Conservation (phyloP, 371 early-diverging fungal genomes). For the Actinomortierella ambigua region DNA sequence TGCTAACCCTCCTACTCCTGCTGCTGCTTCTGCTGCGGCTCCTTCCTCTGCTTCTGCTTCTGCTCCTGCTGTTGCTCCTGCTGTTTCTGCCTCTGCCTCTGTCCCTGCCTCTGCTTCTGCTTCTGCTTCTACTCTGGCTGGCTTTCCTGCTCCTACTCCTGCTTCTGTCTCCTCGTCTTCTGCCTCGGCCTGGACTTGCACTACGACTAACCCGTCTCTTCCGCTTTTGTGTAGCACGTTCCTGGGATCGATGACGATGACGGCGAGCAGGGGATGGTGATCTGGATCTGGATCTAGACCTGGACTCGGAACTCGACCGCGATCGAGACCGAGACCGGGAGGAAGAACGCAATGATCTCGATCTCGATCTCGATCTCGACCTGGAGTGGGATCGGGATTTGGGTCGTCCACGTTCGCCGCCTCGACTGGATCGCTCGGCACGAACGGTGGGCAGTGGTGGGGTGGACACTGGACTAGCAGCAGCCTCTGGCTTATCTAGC, state of each 20-base stretch:
- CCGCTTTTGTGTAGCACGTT: not conserved
- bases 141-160: too few species aligned
- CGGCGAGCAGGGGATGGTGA: not conserved
- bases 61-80: too few species aligned
- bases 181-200: not conserved
- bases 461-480: conserved; percentile 7
- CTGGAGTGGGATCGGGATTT: conserved; percentile 7
- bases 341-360: not conserved
- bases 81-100: too few species aligned
- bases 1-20: too few species aligned
- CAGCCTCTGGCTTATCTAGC: conserved; percentile 8
- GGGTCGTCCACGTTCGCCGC: not conserved
- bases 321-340: not conserved
- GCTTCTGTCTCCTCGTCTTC: not conserved
- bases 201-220: conserved; percentile 4
- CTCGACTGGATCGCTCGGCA: conserved; percentile 8
- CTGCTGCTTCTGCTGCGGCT: too few species aligned
- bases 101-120: too few species aligned
- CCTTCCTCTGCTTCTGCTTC: too few species aligned
- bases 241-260: not conserved
- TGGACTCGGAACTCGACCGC: not conserved
- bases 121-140: too few species aligned
- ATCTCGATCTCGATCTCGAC: conserved; percentile 11
- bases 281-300: conserved; percentile 6
- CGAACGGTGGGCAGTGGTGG: conserved; percentile 14